A percentile compares a stretch with the other conserved stretches of the same genome.
Evolutionary conservation across 2,329 filamentous ascomycete genomes (phyloP).

Genomic region (Aspergillus ibericus): DNA sequence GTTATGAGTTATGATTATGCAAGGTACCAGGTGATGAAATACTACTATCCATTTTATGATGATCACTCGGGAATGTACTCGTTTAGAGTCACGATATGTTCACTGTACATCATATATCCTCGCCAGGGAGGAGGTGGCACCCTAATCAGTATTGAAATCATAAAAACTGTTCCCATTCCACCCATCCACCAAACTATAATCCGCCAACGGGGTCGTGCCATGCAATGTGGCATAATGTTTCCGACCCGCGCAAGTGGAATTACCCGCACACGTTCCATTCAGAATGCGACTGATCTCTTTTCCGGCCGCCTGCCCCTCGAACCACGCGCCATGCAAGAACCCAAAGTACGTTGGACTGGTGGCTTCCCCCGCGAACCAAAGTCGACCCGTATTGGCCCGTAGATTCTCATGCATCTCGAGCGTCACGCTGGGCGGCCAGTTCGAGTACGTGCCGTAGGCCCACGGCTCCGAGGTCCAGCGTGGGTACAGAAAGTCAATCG

Average conservation of each 20-base stretch:
- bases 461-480: conserved; percentile 55
- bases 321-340: conserved; percentile 64
- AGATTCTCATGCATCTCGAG: conserved; percentile 67
- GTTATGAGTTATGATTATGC: background rate
- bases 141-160: conserved; percentile 22
- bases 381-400: conserved; percentile 59
- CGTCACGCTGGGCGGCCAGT: conserved; percentile 65
- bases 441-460: conserved; percentile 64
- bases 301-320: conserved; percentile 52
- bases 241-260: conserved; percentile 18
- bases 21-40: too few relatives aligned
- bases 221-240: conserved; percentile 26
- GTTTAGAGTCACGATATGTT: background rate
- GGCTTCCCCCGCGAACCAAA: conserved; percentile 67
- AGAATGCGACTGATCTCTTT: conserved; percentile 24
- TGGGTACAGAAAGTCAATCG: conserved; percentile 61
- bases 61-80: too few relatives aligned
- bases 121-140: background rate
- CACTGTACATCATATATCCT: too few relatives aligned
- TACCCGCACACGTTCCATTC: conserved; percentile 20
- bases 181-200: conserved; percentile 29
- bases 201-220: conserved; percentile 26
- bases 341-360: conserved; percentile 64
- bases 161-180: conserved; percentile 29
- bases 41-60: too few relatives aligned